Evolutionary conservation across 768 basidiomycete genomes (phyloP).

Genomic region (Boletus subparvulus): DNA sequence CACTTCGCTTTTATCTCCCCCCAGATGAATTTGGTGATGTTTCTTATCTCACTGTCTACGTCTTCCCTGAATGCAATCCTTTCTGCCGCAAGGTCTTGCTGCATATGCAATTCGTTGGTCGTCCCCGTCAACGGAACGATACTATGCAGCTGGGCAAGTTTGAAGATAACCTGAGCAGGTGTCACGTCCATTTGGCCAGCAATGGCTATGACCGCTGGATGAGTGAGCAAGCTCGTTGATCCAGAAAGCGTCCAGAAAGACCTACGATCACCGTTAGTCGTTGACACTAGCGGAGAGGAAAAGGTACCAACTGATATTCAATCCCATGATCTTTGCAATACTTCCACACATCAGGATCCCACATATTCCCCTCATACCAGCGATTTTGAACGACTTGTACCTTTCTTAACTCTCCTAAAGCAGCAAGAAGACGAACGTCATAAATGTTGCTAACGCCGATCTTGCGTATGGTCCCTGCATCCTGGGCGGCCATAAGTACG

Average conservation of each 20-base stretch:
- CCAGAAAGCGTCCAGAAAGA: conserved; percentile 88
- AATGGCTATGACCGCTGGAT: conserved; percentile 46
- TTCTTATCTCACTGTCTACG: conserved; percentile 25
- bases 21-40: conserved; percentile 32
- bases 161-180: conserved; percentile 65
- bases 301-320: conserved; percentile 62
- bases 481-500: conserved; percentile 58
- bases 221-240: conserved; percentile 60
- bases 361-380: conserved; percentile 80
- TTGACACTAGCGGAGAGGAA: neutral
- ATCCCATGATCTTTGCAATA: conserved; percentile 65
- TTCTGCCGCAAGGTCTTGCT: conserved; percentile 54
- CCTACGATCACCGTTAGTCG: conserved; percentile 35
- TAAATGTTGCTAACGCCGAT: conserved; percentile 83
- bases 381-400: conserved; percentile 81
- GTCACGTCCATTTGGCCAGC: conserved; percentile 52
- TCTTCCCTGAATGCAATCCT: conserved; percentile 36
- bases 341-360: conserved; percentile 63
- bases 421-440: conserved; percentile 53
- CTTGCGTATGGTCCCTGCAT: conserved; percentile 57
- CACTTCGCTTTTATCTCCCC: conserved; percentile 11
- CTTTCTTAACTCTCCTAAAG: conserved; percentile 51
- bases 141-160: conserved; percentile 61
- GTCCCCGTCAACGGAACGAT: conserved; percentile 79
- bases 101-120: conserved; percentile 64